These are phyloP conservation scores for Oryza nivara DNA, from an alignment of 176 grass and related monocot genomes.

Conservation along the genomic window DNA sequence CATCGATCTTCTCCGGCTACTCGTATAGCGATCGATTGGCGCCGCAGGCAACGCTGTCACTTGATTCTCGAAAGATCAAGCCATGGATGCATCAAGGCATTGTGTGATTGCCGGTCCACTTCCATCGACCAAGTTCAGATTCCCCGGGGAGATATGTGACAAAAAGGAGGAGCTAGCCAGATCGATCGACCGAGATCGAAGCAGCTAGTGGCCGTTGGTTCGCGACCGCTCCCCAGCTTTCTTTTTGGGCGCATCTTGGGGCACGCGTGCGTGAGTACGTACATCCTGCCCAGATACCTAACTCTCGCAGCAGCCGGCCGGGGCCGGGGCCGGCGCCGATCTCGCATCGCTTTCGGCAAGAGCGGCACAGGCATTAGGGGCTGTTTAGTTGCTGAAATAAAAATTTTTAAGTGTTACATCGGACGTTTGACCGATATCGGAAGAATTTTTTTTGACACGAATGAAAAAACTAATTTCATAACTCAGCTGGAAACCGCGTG, in stretches of 20 bases:
- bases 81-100: background rate
- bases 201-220: background rate
- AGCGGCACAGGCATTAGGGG: constrained; percentile 13
- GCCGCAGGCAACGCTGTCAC: background rate
- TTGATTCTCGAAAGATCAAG: background rate
- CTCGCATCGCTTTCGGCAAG: constrained; percentile 40
- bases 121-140: background rate
- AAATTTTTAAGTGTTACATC: no score
- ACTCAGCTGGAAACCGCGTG: no score
- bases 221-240: background rate
- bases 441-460: no score
- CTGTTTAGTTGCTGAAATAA: no score
- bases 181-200: background rate
- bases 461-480: no score
- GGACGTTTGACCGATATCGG: no score
- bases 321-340: background rate
- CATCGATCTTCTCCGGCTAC: no score
- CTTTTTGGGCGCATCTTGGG: constrained; percentile 40
- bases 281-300: constrained; percentile 13
- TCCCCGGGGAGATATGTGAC: constrained; percentile 35
- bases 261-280: constrained; percentile 46
- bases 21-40: no score
- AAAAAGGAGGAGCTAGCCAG: constrained; percentile 35
- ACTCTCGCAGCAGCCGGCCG: constrained; percentile 7
- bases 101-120: background rate